phyloP scores from a whole-genome alignment of 1,284 basidiomycete genomes.

The Papiliotrema laurentii region DNA sequence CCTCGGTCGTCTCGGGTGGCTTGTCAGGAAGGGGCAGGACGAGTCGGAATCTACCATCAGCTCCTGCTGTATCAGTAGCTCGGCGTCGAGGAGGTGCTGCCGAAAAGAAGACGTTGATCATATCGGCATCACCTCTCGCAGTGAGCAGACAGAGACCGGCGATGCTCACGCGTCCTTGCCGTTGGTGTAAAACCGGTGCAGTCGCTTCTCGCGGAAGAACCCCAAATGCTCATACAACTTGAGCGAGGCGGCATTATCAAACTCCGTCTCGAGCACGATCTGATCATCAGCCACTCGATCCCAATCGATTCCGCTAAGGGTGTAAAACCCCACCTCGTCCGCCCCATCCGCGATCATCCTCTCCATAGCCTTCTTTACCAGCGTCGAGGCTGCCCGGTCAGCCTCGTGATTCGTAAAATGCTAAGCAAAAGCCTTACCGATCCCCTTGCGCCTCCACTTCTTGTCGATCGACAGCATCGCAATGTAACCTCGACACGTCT shows the following conservation, averaged over 20 bases:
- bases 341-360: slow-evolving; percentile 75
- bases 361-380: slow-evolving; percentile 71
- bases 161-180: slow-evolving; percentile 48
- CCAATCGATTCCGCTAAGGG: background rate
- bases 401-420: background rate
- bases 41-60: slow-evolving; percentile 27
- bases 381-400: slow-evolving; percentile 59
- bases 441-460: slow-evolving; percentile 76
- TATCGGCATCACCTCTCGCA: background rate
- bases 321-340: slow-evolving; percentile 61
- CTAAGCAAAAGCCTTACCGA: slow-evolving; percentile 59
- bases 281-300: slow-evolving; percentile 34
- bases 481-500: slow-evolving; percentile 85
- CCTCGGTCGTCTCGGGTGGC: slow-evolving; percentile 14
- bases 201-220: slow-evolving; percentile 91
- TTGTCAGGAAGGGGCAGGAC: slow-evolving; percentile 21
- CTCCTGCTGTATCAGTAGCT: background rate
- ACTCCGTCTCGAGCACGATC: slow-evolving; percentile 96
- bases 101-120: too few relatives aligned
- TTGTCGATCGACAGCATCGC: slow-evolving; percentile 91
- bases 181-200: slow-evolving; percentile 94
- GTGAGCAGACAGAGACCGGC: background rate
- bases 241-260: slow-evolving; percentile 81
- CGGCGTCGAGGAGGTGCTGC: background rate
- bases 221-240: slow-evolving; percentile 86